Conservation (phyloP, 1,139 yeast species). For the Hanseniaspora gamundiae region DNA sequence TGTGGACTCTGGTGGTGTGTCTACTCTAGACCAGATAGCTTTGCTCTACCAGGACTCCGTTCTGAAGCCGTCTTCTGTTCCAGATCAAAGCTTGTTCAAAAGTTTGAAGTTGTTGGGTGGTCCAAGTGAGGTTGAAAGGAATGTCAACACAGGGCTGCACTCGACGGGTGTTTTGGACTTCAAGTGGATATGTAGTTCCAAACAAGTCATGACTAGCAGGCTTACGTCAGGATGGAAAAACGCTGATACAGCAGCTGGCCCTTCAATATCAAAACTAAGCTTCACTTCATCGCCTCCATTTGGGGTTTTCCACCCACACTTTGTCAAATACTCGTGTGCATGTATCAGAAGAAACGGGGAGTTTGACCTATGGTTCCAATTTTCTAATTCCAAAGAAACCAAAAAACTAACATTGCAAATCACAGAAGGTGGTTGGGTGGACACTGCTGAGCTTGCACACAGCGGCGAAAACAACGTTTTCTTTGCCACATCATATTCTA, state of each 20-base stretch:
- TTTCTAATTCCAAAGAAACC: conserved; percentile 26
- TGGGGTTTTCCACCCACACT: conserved; percentile 26
- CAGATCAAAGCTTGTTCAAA: conserved; percentile 2
- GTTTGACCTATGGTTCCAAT: conserved; percentile 26
- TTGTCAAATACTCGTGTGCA: conserved; percentile 25
- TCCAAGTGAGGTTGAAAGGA: conserved; percentile 16
- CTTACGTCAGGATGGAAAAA: conserved; percentile 5
- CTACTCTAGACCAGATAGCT: conserved; percentile 23
- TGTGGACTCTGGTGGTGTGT: conserved; percentile 23
- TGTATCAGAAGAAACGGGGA: conserved; percentile 25
- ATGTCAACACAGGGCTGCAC: conserved; percentile 22
- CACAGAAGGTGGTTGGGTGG: conserved; percentile 22
- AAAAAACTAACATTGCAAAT: conserved; percentile 22
- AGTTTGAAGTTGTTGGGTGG: background rate
- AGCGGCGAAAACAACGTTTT: conserved; percentile 22
- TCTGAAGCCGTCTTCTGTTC: conserved; percentile 17
- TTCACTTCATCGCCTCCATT: conserved; percentile 19
- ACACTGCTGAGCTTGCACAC: conserved; percentile 22
- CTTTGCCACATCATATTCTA: conserved; percentile 21
- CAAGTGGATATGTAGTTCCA: conserved; percentile 25
- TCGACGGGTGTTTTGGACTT: conserved; percentile 22
- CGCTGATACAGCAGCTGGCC: conserved; percentile 13
- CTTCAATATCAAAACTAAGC: conserved; percentile 5
- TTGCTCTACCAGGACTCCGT: conserved; percentile 25
- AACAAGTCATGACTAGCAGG: conserved; percentile 21